A percentile compares a stretch with the other conserved stretches of the same genome.
These are phyloP conservation scores for Haplosporangium sp. DNA, from an alignment of 371 early-diverging fungal species.

Conservation along the genomic window DNA sequence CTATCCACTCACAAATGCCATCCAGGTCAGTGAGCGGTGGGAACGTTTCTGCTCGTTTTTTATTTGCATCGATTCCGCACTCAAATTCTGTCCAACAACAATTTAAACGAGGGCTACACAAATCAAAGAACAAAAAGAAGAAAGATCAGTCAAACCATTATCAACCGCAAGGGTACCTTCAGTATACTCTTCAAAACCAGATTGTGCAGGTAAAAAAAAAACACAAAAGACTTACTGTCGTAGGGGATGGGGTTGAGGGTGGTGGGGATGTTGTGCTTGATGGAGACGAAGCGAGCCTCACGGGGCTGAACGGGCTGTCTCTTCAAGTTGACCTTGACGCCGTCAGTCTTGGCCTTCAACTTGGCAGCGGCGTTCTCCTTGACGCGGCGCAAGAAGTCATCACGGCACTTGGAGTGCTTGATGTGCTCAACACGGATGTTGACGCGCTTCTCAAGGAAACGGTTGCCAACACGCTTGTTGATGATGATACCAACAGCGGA, in stretches of 20 bases:
- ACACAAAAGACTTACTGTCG: slow-evolving; percentile 76
- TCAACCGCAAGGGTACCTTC: no score
- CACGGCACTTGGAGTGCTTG: slow-evolving; percentile 99
- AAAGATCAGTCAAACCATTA: no score
- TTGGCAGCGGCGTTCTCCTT: slow-evolving; percentile 92
- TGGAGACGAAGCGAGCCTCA: slow-evolving; percentile 89
- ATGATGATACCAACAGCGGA: slow-evolving; percentile 97
- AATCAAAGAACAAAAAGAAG: neutral
- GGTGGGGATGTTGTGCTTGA: slow-evolving; percentile 90
- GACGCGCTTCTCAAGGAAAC: slow-evolving; percentile 98
- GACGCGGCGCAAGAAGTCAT: slow-evolving; percentile 98
- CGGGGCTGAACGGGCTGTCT: slow-evolving; percentile 95
- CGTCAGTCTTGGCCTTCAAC: slow-evolving; percentile 70
- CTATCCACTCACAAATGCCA: no score
- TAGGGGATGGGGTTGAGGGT: slow-evolving; percentile 95
- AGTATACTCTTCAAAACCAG: neutral
- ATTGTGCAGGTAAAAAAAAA: neutral
- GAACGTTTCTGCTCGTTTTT: slow-evolving; percentile 41
- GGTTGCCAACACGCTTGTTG: slow-evolving; percentile 98
- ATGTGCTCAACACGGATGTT: slow-evolving; percentile 99
- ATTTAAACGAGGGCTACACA: slow-evolving; percentile 41
- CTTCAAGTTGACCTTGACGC: slow-evolving; percentile 82
- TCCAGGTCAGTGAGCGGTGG: no score
- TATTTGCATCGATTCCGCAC: slow-evolving; percentile 42
- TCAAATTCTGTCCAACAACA: slow-evolving; percentile 18